Evolutionary conservation across 768 basidiomycete genomes (phyloP).

Genomic region (Kwoniella newhampshirensis): DNA sequence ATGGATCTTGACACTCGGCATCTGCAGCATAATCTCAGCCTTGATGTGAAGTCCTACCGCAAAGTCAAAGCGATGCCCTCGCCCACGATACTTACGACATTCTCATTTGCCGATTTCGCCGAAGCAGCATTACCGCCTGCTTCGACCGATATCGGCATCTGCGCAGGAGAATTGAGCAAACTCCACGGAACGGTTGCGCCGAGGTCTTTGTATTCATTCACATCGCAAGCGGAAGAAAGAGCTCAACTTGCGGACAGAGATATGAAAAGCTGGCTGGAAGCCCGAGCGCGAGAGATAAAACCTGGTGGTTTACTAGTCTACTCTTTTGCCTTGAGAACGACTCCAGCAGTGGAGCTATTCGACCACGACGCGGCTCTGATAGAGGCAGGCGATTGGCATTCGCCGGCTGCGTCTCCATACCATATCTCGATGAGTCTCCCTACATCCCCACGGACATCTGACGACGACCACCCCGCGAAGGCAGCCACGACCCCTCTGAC

Average conservation of each 20-base stretch:
- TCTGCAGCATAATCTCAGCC: slow-evolving; percentile 17
- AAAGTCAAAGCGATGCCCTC: slow-evolving; percentile 10
- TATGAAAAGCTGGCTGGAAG: slow-evolving; percentile 25
- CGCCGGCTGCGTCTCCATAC: slow-evolving; percentile 11
- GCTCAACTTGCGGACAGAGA: slow-evolving; percentile 23
- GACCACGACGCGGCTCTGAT: background rate
- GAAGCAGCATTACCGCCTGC: slow-evolving; percentile 20
- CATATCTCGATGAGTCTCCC: slow-evolving; percentile 11
- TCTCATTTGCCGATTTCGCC: slow-evolving; percentile 24
- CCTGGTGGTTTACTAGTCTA: slow-evolving; percentile 25
- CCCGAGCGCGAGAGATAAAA: slow-evolving; percentile 24
- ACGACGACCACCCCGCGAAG: slow-evolving; percentile 6
- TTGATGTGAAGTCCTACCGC: slow-evolving; percentile 25
- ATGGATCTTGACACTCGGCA: slow-evolving; percentile 21
- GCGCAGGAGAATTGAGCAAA: slow-evolving; percentile 19
- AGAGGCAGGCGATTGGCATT: background rate
- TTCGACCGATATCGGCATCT: slow-evolving; percentile 25
- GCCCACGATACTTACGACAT: slow-evolving; percentile 20
- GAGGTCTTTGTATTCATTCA: slow-evolving; percentile 3
- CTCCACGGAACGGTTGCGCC: slow-evolving; percentile 14
- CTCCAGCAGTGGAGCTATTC: background rate
- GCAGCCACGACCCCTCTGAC: slow-evolving; percentile 12
- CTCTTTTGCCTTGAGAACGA: slow-evolving; percentile 21
- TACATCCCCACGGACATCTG: slow-evolving; percentile 9
- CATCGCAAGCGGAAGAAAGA: slow-evolving; percentile 18